Base-by-base conservation (phyloP, 2,329 filamentous ascomycete species). In the Phialophora verrucosa region DNA sequence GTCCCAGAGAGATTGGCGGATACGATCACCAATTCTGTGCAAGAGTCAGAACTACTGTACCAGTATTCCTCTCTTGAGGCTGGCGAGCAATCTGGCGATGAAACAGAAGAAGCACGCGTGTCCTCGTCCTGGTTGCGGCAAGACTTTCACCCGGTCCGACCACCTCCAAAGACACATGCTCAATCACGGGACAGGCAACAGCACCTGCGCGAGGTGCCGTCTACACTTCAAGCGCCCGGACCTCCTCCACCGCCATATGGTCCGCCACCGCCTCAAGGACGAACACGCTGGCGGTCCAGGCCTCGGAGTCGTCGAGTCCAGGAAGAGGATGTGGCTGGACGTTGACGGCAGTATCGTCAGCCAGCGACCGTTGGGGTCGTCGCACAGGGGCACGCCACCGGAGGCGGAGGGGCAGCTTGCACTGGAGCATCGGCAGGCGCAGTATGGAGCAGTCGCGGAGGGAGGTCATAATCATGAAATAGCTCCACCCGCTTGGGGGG, bases 211-310 rank as follows among this genome's bases (percentile, higher is more conserved):
- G 58, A 78, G 87, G 71, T 90, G 87, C 69, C 82, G 82, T 64
- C 85, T 85, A 31, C 85, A 87, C 72, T 89, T 88, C 75, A 85
- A 86, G 71, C 81, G 87, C 53, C 84, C 83, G 29, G 87, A 89
- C 74, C 76, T 89, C 50, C 75, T 87, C 64, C 83, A 84, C 49
- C 80, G 87, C 70, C 87, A 90, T 74, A 83, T 88, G 78, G 74
- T 75, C 58, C 80, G 83, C 6, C 83, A 84, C 72, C 76, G 76
- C n/a, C 82, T 83, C 67, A 82, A 83, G 62, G 83, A 85, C 72
- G 79, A 80, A 56, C 82, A 84, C 74, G 82, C 82, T 55, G 81
- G 82, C 23, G 81, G 81, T 4, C 78, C 79, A 50, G 82, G 81
- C 4, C 73, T 77, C 53, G 81, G 82, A 12, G 73, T 82, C 11